A percentile compares a stretch with the other conserved stretches of the same genome.
Conservation (phyloP, 2,329 filamentous ascomycete species). For the Coniochaeta ligniaria region DNA sequence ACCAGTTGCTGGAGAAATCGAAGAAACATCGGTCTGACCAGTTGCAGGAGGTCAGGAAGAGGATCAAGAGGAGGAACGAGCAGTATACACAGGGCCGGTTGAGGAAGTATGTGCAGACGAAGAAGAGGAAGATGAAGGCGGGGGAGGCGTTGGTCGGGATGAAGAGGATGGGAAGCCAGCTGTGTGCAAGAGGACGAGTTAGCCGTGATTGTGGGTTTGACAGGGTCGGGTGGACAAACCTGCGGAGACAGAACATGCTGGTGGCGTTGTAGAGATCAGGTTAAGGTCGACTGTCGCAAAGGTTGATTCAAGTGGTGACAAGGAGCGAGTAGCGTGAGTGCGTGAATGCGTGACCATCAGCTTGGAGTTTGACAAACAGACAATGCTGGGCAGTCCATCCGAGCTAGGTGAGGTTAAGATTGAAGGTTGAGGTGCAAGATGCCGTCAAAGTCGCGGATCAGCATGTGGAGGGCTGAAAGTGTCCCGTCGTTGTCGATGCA, state of each 20-base stretch:
- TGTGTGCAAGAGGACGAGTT: conserved; percentile 24
- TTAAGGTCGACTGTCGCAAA: background rate
- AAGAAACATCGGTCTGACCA: conserved; percentile 90
- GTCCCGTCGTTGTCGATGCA: background rate
- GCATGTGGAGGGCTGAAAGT: background rate
- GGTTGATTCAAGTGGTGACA: background rate
- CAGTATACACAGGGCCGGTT: conserved; percentile 98
- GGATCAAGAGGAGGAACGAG: conserved; percentile 88
- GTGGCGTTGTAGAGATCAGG: background rate
- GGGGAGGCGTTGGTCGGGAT: conserved; percentile 82
- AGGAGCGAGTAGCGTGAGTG: background rate
- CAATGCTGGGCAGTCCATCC: background rate
- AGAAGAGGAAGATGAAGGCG: conserved; percentile 79
- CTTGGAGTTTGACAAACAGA: background rate
- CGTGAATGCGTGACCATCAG: background rate
- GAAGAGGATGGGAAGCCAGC: conserved; percentile 82
- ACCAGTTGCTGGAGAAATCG: conserved; percentile 89
- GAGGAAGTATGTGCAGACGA: conserved; percentile 90
- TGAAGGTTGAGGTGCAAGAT: background rate
- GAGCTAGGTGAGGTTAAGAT: background rate
- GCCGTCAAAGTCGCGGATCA: background rate
- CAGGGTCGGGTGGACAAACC: conserved; percentile 28
- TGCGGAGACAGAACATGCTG: conserved; percentile 56
- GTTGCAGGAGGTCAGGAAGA: conserved; percentile 86
- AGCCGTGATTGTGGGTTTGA: background rate